Conservation (phyloP, 2,329 filamentous ascomycete genomes). For the Monosporascus sp. region DNA sequence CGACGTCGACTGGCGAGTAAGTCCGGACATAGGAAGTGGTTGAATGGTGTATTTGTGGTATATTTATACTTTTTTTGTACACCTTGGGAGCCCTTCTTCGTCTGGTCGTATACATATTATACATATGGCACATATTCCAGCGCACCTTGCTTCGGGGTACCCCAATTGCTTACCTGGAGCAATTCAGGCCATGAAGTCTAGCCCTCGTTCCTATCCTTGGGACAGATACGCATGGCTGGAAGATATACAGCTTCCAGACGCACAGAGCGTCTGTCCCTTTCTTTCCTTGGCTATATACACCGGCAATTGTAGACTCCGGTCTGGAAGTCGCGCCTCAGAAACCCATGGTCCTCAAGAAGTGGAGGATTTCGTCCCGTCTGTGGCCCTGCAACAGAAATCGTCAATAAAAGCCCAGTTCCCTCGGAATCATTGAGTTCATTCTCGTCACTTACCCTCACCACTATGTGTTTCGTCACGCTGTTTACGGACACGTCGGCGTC, state of each 20-base stretch:
- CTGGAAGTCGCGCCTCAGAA: slow-evolving; percentile 10
- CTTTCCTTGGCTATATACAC: slow-evolving; percentile 16
- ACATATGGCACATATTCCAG: slow-evolving; percentile 1
- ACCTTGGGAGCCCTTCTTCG: too few relatives aligned
- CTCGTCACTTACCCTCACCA: slow-evolving; percentile 57
- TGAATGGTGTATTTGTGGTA: background rate
- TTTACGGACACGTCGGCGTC: slow-evolving; percentile 49
- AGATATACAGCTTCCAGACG: too few relatives aligned
- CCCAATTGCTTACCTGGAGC: too few relatives aligned
- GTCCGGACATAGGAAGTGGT: background rate
- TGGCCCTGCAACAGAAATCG: slow-evolving; percentile 12
- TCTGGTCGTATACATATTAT: slow-evolving; percentile 4
- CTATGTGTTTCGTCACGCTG: slow-evolving; percentile 64
- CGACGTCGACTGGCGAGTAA: too few relatives aligned
- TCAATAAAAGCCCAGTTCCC: background rate
- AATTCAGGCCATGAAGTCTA: too few relatives aligned
- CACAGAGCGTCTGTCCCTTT: background rate
- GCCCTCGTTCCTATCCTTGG: too few relatives aligned
- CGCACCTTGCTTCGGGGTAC: too few relatives aligned
- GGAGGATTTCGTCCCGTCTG: slow-evolving; percentile 13
- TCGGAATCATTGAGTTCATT: background rate
- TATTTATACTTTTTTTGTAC: background rate
- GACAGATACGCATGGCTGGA: too few relatives aligned
- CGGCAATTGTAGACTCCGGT: background rate
- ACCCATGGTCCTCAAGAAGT: slow-evolving; percentile 19